Conservation (phyloP, 805 yeast species). For the Wickerhamomyces canadensis region DNA sequence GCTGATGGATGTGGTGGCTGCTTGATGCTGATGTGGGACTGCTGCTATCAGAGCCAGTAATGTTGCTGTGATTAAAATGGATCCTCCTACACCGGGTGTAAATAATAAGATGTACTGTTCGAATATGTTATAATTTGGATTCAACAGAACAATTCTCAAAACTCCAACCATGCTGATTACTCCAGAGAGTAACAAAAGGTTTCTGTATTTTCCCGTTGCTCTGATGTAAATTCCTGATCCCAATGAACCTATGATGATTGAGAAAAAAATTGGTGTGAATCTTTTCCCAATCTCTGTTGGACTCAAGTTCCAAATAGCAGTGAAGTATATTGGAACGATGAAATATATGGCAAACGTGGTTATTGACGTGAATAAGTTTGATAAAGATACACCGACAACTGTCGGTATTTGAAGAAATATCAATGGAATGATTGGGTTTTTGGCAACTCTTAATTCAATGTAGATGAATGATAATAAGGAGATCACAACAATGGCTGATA, state of each 20-base stretch:
- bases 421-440: conserved; percentile 61
- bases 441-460: conserved; percentile 33
- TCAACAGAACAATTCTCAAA: conserved; percentile 29
- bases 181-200: conserved; percentile 38
- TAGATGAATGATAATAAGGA: conserved; percentile 39
- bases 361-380: conserved; percentile 48
- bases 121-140: conserved; percentile 29
- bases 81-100: conserved; percentile 49
- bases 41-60: conserved; percentile 66
- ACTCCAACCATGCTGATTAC: conserved; percentile 41
- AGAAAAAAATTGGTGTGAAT: conserved; percentile 54
- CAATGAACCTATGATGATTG: conserved; percentile 53
- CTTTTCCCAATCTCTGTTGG: conserved; percentile 57
- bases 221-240: conserved; percentile 64
- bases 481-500: conserved; percentile 28
- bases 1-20: conserved; percentile 61
- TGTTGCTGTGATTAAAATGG: conserved; percentile 60
- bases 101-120: conserved; percentile 39
- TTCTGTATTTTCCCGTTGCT: conserved; percentile 53
- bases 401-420: conserved; percentile 50
- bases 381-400: conserved; percentile 55
- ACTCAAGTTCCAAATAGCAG: conserved; percentile 46
- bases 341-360: conserved; percentile 39
- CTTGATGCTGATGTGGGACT: conserved; percentile 61
- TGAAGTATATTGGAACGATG: conserved; percentile 57